Evolutionary conservation across 371 early-diverging fungal genomes (phyloP), one percentile per base, ranked within the genome.

Genomic region (Phascolomyces articulosus): DNA sequence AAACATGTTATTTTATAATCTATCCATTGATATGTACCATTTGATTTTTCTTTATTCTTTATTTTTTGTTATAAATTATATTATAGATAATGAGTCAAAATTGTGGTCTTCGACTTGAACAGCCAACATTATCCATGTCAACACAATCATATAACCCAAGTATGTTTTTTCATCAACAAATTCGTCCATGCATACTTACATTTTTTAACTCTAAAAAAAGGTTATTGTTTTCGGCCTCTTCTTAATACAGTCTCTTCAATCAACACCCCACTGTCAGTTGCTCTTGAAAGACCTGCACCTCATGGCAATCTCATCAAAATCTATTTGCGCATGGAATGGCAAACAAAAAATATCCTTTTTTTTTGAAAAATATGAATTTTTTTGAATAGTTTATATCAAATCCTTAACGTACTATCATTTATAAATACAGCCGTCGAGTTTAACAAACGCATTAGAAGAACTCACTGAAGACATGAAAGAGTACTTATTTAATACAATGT

Each of bases 331-430:
- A 4, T 61, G 53, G 61, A 61, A 23, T 61, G 49, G 34, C 26
- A 48, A 15, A 51, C 61, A 61, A 34, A 61, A 26, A 29, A 61
- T 61, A 61, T 61, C 49, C 61, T 61, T 61, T 49, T 61, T 38
- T 34, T 4, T n/a, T n/a, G n/a, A n/a, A n/a, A 40, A 4, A 20
- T 20, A 16, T 23, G 15, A 28, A n/a, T 56, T 4, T 10, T 24
- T n/a, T 3, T 13, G 6, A 20, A 56, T 27, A 2, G 1, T 18
- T 38, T 1, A 16, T 21, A 16, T 28, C 0, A 18, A 20, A 7
- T 15, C n/a, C 40, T 3, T 38, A 11, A 16, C 27, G 29, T n/a
- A n/a, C n/a, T n/a, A n/a, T n/a, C n/a, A n/a, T n/a, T n/a, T 0
- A 44, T 44, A 44, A 4, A 44, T 18, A n/a, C 44, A 44, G 16